Percentiles rank a stretch among this genome's conserved stretches.
Evolutionary conservation across 129 eudicot species (phyloP).

Genomic region (Helianthus tuberosus): DNA sequence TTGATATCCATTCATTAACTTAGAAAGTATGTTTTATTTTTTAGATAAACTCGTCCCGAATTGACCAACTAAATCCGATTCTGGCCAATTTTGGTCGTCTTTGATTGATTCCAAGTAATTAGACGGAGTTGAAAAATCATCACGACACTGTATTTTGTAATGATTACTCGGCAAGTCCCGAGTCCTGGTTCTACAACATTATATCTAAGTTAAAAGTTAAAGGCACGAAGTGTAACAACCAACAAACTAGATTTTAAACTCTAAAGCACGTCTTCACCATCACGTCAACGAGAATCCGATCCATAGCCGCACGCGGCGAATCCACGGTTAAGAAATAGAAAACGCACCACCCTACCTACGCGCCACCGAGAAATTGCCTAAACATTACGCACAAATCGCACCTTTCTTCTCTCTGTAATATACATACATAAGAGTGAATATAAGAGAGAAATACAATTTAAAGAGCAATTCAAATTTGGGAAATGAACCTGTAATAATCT

Average conservation of each 20-base stretch:
- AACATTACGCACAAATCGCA: constrained; percentile 30
- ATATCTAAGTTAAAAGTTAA: background rate
- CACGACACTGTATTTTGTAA: too few relatives aligned
- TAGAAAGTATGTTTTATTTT: too few relatives aligned
- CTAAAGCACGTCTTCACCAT: constrained; percentile 12
- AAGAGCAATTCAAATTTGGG: too few relatives aligned
- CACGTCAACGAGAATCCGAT: constrained; percentile 37
- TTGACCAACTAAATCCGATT: too few relatives aligned
- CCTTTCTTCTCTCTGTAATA: background rate
- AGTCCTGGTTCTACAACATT: too few relatives aligned
- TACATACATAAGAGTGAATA: constrained; percentile 16
- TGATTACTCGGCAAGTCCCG: too few relatives aligned
- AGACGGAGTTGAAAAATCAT: too few relatives aligned
- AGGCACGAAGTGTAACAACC: background rate
- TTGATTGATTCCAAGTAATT: too few relatives aligned
- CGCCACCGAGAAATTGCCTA: constrained; percentile 40
- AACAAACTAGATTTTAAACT: constrained; percentile 6
- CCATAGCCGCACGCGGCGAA: constrained; percentile 37
- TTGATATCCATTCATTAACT: too few relatives aligned
- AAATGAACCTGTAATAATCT: too few relatives aligned
- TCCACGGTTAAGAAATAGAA: constrained; percentile 29
- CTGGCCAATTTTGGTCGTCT: too few relatives aligned
- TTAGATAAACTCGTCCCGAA: too few relatives aligned
- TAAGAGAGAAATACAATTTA: background rate
- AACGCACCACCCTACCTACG: constrained; percentile 11